Evolutionary conservation across 2,329 filamentous ascomycete species (phyloP).

Genomic region (Epichloe glyceriae): DNA sequence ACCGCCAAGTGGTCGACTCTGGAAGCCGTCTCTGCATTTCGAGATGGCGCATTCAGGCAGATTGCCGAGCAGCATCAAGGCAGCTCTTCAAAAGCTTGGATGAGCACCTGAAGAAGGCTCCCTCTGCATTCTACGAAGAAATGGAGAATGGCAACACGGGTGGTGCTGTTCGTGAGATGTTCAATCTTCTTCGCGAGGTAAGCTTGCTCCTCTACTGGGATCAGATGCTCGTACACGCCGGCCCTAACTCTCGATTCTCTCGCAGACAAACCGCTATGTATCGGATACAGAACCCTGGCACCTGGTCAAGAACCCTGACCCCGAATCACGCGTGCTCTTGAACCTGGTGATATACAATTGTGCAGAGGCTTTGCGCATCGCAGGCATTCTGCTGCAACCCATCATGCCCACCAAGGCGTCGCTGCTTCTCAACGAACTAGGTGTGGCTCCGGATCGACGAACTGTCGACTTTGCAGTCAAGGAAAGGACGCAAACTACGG

Average conservation of each 20-base stretch:
- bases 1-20: slow-evolving; percentile 46
- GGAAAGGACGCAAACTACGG: slow-evolving; percentile 61
- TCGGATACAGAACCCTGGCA: slow-evolving; percentile 57
- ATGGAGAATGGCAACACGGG: slow-evolving; percentile 55
- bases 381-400: slow-evolving; percentile 76
- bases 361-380: slow-evolving; percentile 65
- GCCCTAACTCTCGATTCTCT: too few relatives aligned
- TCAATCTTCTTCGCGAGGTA: slow-evolving; percentile 49
- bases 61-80: not conserved
- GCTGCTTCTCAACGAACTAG: slow-evolving; percentile 62
- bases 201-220: not conserved
- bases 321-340: slow-evolving; percentile 26
- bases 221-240: too few relatives aligned
- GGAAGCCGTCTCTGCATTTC: slow-evolving; percentile 34
- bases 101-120: slow-evolving; percentile 10
- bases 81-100: slow-evolving; percentile 16
- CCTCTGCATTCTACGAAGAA: slow-evolving; percentile 25
- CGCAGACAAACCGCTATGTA: slow-evolving; percentile 34
- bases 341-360: slow-evolving; percentile 54
- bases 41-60: slow-evolving; percentile 13
- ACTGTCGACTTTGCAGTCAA: slow-evolving; percentile 48
- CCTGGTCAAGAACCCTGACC: slow-evolving; percentile 26
- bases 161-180: slow-evolving; percentile 51
- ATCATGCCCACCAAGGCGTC: slow-evolving; percentile 73
- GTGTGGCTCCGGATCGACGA: slow-evolving; percentile 51